Conservation (phyloP, 106 monocot genomes). For the Xerophyta viscosa region DNA sequence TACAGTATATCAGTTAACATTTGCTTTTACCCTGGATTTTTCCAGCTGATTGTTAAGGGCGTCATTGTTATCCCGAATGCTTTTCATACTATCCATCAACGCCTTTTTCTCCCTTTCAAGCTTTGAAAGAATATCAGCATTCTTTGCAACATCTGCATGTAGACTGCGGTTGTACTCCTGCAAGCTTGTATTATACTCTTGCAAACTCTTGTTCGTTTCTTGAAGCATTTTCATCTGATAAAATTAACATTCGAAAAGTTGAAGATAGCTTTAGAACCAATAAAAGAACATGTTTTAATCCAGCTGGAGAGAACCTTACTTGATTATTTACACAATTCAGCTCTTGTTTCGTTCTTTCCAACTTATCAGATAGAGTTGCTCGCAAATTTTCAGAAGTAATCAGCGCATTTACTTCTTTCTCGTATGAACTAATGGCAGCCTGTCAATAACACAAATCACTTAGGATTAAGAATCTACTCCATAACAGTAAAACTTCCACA, state of each 20-base stretch:
- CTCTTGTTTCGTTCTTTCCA: not conserved
- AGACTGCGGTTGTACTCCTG: not conserved
- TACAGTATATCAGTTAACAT: not conserved
- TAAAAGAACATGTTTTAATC: not conserved
- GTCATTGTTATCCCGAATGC: not conserved
- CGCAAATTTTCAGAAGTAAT: not conserved
- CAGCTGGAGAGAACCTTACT: not conserved
- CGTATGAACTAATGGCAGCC: not conserved
- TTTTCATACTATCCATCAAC: not conserved
- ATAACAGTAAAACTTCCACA: not conserved
- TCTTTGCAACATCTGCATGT: not conserved
- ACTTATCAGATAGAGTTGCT: not conserved
- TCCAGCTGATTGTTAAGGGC: not conserved
- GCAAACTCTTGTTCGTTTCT: not conserved
- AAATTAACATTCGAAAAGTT: not conserved
- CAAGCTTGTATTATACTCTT: not conserved
- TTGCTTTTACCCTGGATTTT: not conserved
- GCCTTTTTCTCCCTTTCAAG: not conserved
- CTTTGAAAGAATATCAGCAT: not conserved
- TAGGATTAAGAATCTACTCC: not conserved
- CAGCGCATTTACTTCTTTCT: not conserved
- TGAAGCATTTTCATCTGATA: not conserved
- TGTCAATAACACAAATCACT: not conserved
- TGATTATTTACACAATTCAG: not conserved
- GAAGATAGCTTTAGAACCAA: not conserved